Evolutionary conservation across 495 filamentous ascomycete species (phyloP), one percentile per base, ranked within the genome.

Genomic region (Parathielavia hyrcaniae): DNA sequence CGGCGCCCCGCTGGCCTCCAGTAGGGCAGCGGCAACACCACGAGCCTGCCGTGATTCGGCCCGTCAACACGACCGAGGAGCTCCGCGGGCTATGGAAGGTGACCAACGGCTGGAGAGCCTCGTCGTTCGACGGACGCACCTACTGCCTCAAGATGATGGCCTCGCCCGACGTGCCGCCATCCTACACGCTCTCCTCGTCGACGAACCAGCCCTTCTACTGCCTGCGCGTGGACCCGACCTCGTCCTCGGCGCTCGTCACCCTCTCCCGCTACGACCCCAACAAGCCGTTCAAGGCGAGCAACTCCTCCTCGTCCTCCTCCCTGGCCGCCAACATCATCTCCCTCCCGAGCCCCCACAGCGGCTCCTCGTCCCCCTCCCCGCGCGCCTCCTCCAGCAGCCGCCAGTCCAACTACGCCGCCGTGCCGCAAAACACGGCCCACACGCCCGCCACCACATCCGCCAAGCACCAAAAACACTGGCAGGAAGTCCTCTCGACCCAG

Each of bases 401-500:
- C 20, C 46, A 51, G 3, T 62, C 60, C 50, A 30, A 49, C 60
- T 45, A 55, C 50, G 14, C 9, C 19, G 11, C 43, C 20, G 19
- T 35, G 38, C 34, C 34, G 32, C 26, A 13, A 20, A 48, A 23
- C 36, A 20, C 43, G n/a, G 46, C 51, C 35, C 57, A 49, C 52
- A 58, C 26, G 51, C 60, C 50, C 39, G 11, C 62, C 32, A 60
- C 47, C 57, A 59, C 57, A 4, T 12, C 40, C 19, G 9, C 45
- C 40, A 67, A 63, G 20, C 35, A 55, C 45, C 38, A 60, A 50
- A 58, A 61, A 56, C 52, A 75, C 58, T 79, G 77, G 69, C 73
- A 75, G 30, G 77, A 79, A 52, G 82, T 86, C 2, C 76, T 88
- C 60, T 73, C 67, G 55, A 79, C 87, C 5, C 79, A 75, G 0